Evolutionary conservation across 495 filamentous ascomycete species (phyloP), one percentile per base, ranked within the genome.

Genomic region (Rhypophila decipiens): DNA sequence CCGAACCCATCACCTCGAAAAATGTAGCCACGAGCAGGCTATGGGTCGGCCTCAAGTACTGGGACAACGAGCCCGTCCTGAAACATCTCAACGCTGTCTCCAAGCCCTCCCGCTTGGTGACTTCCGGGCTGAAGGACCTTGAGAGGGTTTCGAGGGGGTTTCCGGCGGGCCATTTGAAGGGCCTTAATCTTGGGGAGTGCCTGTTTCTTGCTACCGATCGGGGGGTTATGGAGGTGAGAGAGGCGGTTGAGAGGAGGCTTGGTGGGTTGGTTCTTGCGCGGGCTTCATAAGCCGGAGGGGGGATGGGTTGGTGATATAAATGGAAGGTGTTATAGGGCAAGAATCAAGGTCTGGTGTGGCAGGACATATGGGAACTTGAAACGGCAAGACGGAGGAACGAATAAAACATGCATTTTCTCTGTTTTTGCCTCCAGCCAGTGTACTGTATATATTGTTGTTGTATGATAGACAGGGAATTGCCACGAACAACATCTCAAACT

Each of bases 21-120:
- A 97, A 96, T 67, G 73, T 90, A 4, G 74, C 88, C 2, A 77
- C 77, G 31, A 70, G 90, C 57, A 74, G 93, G 39, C 67, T 98
- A 7, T 98, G 93, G 93, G 57, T 98, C 8, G 90, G 89, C 8
- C 66, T 97, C 57, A 97, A 97, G 72, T 98, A 98, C 73, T 89
- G 78, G 78, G 82, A 89, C 57, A 87, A 87, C 59, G 71, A 86
- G 61, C 87, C 94, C 2, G 93, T 98, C 41, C 59, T 98, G 46
- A 75, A 74, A 24, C 72, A 80, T 57, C 76, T 95, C 65, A 54
- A 55, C 23, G 66, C 89, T 68, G 71, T 95, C 38, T 84, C 78
- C 57, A 93, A 85, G 61, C 88, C 90, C 9, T 95, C 76, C 59
- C 77, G 85, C 56, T 66, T 79, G 55, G 72, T 95, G 42, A 82